These are phyloP conservation scores for Chenopodium berlandieri DNA, from an alignment of 148 eudicot genomes.

Conservation along the genomic window DNA sequence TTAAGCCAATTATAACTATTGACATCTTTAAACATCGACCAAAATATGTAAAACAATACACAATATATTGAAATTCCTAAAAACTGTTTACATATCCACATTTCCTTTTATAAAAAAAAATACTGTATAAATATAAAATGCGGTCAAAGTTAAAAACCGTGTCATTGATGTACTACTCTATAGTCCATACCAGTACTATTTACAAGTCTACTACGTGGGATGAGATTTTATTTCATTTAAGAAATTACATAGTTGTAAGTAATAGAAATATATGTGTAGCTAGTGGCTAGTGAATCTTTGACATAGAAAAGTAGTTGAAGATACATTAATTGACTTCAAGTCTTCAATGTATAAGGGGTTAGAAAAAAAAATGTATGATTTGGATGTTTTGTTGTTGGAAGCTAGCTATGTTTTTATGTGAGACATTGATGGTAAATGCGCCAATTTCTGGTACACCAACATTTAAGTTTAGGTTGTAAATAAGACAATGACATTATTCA, in stretches of 20 bases:
- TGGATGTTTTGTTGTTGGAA: not conserved
- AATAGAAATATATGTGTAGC: too few species aligned
- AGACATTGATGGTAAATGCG: constrained; percentile 4
- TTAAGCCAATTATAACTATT: too few species aligned
- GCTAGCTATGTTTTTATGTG: not conserved
- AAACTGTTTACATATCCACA: too few species aligned
- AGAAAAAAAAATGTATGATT: not conserved
- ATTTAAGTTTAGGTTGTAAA: not conserved
- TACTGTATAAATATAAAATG: too few species aligned
- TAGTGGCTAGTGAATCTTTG: not conserved
- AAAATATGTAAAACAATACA: too few species aligned
- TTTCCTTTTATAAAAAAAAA: too few species aligned
- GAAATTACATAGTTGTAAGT: not conserved
- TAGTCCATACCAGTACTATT: too few species aligned
- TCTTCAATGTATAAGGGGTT: not conserved
- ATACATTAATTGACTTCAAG: not conserved
- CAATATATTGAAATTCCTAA: too few species aligned
- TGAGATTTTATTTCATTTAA: not conserved
- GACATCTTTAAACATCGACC: too few species aligned
- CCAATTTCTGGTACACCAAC: not conserved
- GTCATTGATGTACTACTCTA: too few species aligned
- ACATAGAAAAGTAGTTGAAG: not conserved
- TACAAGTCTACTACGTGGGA: not conserved
- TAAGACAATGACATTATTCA: not conserved
- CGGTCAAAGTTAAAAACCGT: too few species aligned